Evolutionary conservation across 208 protist genomes (phyloP).

Genomic region (Vickermania spadyakhi): DNA sequence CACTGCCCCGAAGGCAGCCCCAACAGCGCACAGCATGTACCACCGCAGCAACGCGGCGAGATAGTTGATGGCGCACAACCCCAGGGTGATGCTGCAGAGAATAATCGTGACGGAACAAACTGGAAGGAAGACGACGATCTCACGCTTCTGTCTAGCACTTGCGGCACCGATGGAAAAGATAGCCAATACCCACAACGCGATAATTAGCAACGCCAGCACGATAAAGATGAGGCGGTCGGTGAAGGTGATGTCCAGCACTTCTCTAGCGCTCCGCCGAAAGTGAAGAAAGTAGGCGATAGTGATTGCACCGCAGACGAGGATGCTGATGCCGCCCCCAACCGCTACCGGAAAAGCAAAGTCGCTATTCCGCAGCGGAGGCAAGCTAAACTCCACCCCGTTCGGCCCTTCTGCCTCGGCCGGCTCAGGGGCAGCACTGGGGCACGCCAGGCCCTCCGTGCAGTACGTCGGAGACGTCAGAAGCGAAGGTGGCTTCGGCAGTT

Average conservation of each 20-base stretch:
- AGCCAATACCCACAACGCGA: constrained; percentile 11
- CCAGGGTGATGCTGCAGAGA: constrained; percentile 15
- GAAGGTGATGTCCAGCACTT: constrained; percentile 27
- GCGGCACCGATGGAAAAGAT: constrained; percentile 11
- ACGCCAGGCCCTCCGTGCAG: background rate
- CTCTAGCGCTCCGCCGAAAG: constrained; percentile 18
- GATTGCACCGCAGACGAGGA: constrained; percentile 13
- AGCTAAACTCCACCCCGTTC: background rate
- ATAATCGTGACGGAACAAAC: constrained; percentile 8
- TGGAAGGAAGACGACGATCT: background rate
- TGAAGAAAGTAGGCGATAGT: constrained; percentile 16
- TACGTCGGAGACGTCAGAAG: background rate
- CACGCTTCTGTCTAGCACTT: constrained; percentile 13
- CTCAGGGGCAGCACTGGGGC: background rate
- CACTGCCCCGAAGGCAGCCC: constrained; percentile 17
- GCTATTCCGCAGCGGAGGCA: background rate
- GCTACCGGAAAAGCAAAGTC: constrained; percentile 17
- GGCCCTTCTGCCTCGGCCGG: background rate
- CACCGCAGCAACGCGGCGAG: constrained; percentile 22
- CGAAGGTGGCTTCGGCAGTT: background rate
- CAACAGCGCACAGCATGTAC: constrained; percentile 17
- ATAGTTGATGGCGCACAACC: constrained; percentile 18
- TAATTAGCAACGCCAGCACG: constrained; percentile 6
- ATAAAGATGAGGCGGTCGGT: constrained; percentile 20
- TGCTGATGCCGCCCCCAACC: constrained; percentile 10